Conservation (phyloP, 2,329 filamentous ascomycete genomes). For the Trichoderma arundinaceum region DNA sequence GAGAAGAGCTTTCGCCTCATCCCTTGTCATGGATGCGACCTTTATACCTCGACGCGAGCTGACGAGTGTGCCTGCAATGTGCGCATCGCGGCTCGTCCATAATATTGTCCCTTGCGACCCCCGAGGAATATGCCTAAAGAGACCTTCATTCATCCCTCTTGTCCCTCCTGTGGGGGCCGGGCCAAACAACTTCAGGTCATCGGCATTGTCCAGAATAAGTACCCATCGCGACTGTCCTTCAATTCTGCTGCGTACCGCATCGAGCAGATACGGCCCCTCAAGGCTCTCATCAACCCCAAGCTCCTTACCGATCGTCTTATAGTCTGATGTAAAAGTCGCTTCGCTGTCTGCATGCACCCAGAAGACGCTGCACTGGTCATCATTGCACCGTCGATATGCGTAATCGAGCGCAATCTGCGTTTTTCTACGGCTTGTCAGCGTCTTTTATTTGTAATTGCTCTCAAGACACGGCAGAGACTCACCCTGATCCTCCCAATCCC, state of each 20-base stretch:
- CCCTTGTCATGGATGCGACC: slow-evolving; percentile 36
- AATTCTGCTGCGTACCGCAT: slow-evolving; percentile 33
- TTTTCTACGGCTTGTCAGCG: slow-evolving; percentile 41
- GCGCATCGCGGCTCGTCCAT: slow-evolving; percentile 43
- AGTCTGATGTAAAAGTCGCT: slow-evolving; percentile 43
- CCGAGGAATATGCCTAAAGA: slow-evolving; percentile 37
- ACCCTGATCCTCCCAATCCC: slow-evolving; percentile 27
- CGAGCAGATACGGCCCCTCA: slow-evolving; percentile 36
- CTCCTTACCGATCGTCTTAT: slow-evolving; percentile 40
- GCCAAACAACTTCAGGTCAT: slow-evolving; percentile 42
- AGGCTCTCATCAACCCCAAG: slow-evolving; percentile 36
- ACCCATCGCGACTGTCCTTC: slow-evolving; percentile 38
- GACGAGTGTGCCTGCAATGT: slow-evolving; percentile 37
- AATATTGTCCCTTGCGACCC: slow-evolving; percentile 39
- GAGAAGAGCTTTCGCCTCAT: slow-evolving; percentile 9
- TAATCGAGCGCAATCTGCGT: slow-evolving; percentile 48
- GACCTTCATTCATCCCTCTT: slow-evolving; percentile 21
- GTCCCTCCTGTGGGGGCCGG: neutral
- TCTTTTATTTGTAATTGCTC: neutral
- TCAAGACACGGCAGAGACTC: neutral
- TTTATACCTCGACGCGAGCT: slow-evolving; percentile 34
- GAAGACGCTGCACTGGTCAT: slow-evolving; percentile 42
- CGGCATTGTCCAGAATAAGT: slow-evolving; percentile 45
- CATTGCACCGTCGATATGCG: slow-evolving; percentile 38
- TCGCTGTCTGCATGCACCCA: slow-evolving; percentile 47